Evolutionary conservation across 768 basidiomycete genomes (phyloP), one percentile per base, ranked within the genome.

Genomic region (Tricholoma furcatifolium): DNA sequence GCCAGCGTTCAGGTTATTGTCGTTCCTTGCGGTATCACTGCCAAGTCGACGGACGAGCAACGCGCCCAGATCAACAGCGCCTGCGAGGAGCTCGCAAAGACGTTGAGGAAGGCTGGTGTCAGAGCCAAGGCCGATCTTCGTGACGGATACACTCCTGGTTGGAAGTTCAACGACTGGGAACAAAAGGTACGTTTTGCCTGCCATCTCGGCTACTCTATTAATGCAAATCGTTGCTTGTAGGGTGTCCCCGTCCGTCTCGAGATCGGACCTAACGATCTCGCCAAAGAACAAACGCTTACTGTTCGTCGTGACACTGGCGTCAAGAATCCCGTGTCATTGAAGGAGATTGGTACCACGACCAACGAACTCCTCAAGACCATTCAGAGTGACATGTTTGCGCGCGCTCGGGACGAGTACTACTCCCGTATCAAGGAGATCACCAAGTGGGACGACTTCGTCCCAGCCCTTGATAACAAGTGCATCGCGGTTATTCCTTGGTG

Each of bases 121-220:
- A 78, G 90, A 57, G 91, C 91, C 31, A 92, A 87, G 70, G 92
- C 92, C 2, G 97, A 99, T 74, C 74, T 94, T 56, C 76, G 96
- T 54, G 97, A 98, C 3, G 93, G 91, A 7, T 97, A 98, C 70
- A 98, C 96, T 27, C 97, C 97, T 8, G 97, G 97, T 24, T 98
- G 88, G 76, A 99, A 99, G 74, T 99, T 97, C 77, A 97, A 98
- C 66, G 93, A 98, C 64, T 98, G 96, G 94, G 97, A 99, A 75
- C 88, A 98, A 72, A 92, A 96, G 84, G 93, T 90, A 51, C 11
- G 39, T 47, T 47, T 21, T 36, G 20, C 17, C 15, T 23, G 32
- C 56, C 14, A 54, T 27, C 35, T 43, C 35, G 10, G n/a, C 35
- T 36, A 18, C 41, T 34, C 2, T 35, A 39, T 27, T 52, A 35